Conservation (phyloP, 441 rosid species). For the Populus trichocarpa region DNA sequence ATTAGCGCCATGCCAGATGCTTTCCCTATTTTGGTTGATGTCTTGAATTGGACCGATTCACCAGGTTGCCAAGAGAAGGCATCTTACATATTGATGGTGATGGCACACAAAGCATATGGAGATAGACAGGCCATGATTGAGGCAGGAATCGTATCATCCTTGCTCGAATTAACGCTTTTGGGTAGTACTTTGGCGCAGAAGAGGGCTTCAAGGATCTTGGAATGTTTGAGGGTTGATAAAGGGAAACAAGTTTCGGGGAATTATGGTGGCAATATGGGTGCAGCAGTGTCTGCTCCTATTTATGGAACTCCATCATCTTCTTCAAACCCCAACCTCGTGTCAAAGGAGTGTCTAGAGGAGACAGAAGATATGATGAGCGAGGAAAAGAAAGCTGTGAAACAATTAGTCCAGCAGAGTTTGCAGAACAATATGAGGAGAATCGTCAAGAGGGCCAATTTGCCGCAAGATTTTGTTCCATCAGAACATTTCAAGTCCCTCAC, state of each 20-base stretch:
- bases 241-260: slow-evolving; percentile 79
- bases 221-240: slow-evolving; percentile 73
- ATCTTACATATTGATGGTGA: slow-evolving; percentile 75
- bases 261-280: slow-evolving; percentile 48
- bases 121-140: slow-evolving; percentile 91
- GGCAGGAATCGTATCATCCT: slow-evolving; percentile 74
- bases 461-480: slow-evolving; percentile 91
- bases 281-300: slow-evolving; percentile 84
- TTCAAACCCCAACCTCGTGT: slow-evolving; percentile 26
- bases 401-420: slow-evolving; percentile 92
- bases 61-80: slow-evolving; percentile 96
- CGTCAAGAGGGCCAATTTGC: slow-evolving; percentile 94
- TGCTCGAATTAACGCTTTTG: slow-evolving; percentile 85
- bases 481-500: slow-evolving; percentile 90
- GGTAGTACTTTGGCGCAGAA: slow-evolving; percentile 94
- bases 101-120: slow-evolving; percentile 88
- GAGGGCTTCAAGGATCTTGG: slow-evolving; percentile 91
- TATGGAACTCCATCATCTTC: slow-evolving; percentile 63
- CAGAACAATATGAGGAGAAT: slow-evolving; percentile 96
- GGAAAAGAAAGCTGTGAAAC: slow-evolving; percentile 95
- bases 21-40: slow-evolving; percentile 74
- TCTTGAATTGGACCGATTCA: slow-evolving; percentile 87
- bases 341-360: slow-evolving; percentile 51
- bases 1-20: slow-evolving; percentile 57
- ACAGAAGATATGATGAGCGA: slow-evolving; percentile 84